These are phyloP conservation scores for Iberis pinnata DNA, from an alignment of 345 rosid genomes.

Conservation along the genomic window DNA sequence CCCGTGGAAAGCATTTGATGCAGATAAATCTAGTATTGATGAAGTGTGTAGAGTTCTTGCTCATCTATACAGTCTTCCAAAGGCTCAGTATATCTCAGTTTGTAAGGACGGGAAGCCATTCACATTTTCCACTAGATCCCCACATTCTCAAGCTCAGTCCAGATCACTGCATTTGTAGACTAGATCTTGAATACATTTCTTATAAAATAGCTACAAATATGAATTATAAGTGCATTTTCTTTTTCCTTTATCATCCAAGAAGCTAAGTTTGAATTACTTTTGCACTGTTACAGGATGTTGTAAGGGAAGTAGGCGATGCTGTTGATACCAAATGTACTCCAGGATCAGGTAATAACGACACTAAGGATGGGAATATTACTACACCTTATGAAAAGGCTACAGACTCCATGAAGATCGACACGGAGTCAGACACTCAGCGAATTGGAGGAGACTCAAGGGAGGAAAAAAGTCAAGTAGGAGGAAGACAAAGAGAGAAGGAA, in stretches of 20 bases:
- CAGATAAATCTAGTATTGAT: conserved; percentile 74
- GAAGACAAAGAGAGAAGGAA: conserved; percentile 58
- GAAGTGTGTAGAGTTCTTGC: conserved; percentile 89
- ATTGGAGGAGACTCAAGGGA: conserved; percentile 44
- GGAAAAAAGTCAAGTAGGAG: conserved; percentile 46
- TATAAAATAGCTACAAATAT: conserved; percentile 61
- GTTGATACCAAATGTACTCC: conserved; percentile 35
- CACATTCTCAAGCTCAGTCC: conserved; percentile 47
- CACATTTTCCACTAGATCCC: conserved; percentile 55
- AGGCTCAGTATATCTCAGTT: conserved; percentile 67
- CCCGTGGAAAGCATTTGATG: too few relatives aligned
- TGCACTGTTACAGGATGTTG: conserved; percentile 46
- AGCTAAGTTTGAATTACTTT: conserved; percentile 3
- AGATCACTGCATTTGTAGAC: too few relatives aligned
- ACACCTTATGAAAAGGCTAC: conserved; percentile 50
- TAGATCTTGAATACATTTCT: too few relatives aligned
- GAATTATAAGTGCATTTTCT: not conserved
- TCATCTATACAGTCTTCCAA: conserved; percentile 74
- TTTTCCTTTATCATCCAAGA: not conserved
- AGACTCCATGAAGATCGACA: conserved; percentile 58
- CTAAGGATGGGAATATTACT: conserved; percentile 43
- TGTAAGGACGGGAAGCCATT: conserved; percentile 82
- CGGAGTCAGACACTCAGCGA: conserved; percentile 43
- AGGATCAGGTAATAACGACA: too few relatives aligned
- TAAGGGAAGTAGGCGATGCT: conserved; percentile 35